Conservation (phyloP, 2,329 filamentous ascomycete species). For the Kalaharituber pfeilii region DNA sequence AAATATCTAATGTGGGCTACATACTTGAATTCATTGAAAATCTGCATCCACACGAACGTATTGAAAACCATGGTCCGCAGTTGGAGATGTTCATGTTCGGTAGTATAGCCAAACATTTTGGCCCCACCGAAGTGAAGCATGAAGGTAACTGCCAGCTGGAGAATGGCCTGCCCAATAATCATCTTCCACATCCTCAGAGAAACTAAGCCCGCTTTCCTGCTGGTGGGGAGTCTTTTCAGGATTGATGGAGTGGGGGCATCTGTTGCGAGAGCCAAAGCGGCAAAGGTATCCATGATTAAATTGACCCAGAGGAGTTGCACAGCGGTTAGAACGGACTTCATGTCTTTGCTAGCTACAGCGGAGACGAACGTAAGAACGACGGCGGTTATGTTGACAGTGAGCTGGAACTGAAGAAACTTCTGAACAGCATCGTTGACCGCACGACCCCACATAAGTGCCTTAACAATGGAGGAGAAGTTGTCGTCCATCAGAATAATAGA, state of each 20-base stretch:
- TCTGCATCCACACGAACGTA: slow-evolving; percentile 55
- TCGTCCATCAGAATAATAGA: slow-evolving; percentile 51
- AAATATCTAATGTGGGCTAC: neutral
- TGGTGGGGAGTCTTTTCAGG: slow-evolving; percentile 36
- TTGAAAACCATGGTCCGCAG: slow-evolving; percentile 50
- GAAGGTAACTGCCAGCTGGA: slow-evolving; percentile 42
- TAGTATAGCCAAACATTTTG: slow-evolving; percentile 37
- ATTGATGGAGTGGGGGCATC: slow-evolving; percentile 42
- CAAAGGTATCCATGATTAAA: slow-evolving; percentile 53
- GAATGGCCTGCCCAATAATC: slow-evolving; percentile 44
- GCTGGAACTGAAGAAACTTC: slow-evolving; percentile 51
- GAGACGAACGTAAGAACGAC: slow-evolving; percentile 48
- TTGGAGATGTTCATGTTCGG: slow-evolving; percentile 26
- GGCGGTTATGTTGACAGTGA: slow-evolving; percentile 54
- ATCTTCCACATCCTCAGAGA: slow-evolving; percentile 46
- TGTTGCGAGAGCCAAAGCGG: slow-evolving; percentile 46
- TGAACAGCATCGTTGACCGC: slow-evolving; percentile 51
- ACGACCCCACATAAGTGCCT: slow-evolving; percentile 50
- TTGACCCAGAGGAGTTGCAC: slow-evolving; percentile 54
- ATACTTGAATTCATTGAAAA: slow-evolving; percentile 49
- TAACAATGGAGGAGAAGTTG: slow-evolving; percentile 49
- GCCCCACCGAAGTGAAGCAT: slow-evolving; percentile 44
- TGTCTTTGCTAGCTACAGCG: slow-evolving; percentile 39
- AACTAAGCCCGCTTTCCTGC: slow-evolving; percentile 32
- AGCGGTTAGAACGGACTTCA: slow-evolving; percentile 44